These are phyloP conservation scores for Phtheirospermum japonicum DNA, from an alignment of 257 asterid genomes.

Conservation along the genomic window DNA sequence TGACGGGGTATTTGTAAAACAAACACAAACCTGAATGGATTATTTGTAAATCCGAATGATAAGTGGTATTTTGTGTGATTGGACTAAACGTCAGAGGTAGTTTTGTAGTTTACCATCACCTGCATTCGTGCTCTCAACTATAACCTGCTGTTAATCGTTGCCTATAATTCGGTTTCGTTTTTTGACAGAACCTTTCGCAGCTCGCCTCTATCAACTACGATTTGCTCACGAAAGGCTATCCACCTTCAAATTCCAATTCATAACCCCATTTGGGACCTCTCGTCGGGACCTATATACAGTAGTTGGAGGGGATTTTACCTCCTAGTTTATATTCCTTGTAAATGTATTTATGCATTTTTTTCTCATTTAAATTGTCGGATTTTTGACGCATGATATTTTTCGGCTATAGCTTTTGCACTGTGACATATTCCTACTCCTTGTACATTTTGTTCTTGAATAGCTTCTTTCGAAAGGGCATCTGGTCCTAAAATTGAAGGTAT, in stretches of 20 bases:
- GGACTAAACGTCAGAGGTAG: too few relatives aligned
- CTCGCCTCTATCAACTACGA: slow-evolving; percentile 85
- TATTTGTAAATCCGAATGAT: background rate
- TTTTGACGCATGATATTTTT: background rate
- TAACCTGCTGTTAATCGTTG: background rate
- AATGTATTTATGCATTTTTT: slow-evolving; percentile 34
- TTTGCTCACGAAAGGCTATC: slow-evolving; percentile 69
- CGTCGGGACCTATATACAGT: background rate
- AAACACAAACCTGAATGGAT: background rate
- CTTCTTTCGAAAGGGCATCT: background rate
- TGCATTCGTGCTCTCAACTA: background rate
- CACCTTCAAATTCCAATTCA: slow-evolving; percentile 43
- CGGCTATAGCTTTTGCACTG: background rate
- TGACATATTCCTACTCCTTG: background rate
- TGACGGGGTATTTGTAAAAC: background rate
- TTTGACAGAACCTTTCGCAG: slow-evolving; percentile 71
- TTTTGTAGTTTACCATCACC: background rate
- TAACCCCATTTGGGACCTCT: slow-evolving; percentile 16
- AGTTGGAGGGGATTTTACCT: background rate
- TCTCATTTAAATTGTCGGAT: background rate
- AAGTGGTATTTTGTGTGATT: background rate
- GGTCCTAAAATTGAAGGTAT: too few relatives aligned
- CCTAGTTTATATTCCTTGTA: slow-evolving; percentile 26
- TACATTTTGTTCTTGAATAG: background rate
- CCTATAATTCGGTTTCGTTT: slow-evolving; percentile 7